Conservation (phyloP, 164 flowering plant genomes). For the Nymphaea thermarum region DNA sequence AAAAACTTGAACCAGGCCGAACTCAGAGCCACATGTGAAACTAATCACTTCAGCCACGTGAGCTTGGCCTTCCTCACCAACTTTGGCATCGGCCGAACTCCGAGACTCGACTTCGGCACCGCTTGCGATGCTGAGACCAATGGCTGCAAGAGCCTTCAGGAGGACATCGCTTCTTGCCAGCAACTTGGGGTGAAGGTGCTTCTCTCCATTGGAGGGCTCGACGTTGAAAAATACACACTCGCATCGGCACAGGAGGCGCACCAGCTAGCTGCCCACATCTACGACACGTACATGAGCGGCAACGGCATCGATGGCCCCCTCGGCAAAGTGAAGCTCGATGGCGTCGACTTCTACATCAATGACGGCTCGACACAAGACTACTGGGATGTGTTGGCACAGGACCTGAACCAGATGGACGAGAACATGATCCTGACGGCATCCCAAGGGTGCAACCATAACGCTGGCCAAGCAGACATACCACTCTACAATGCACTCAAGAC, state of each 20-base stretch:
- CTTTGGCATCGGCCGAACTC: slow-evolving; percentile 6
- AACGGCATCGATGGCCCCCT: slow-evolving; percentile 1
- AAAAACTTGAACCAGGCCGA: too few species aligned
- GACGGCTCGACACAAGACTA: slow-evolving; percentile 2
- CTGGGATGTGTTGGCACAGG: slow-evolving; percentile 7
- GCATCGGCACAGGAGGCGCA: slow-evolving; percentile 2
- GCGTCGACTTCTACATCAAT: slow-evolving; percentile 4
- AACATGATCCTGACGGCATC: slow-evolving; percentile 1
- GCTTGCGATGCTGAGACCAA: slow-evolving; percentile 1
- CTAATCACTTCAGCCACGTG: neutral
- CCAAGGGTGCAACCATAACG: slow-evolving; percentile 4
- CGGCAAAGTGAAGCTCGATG: slow-evolving; percentile 4
- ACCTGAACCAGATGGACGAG: slow-evolving; percentile 1
- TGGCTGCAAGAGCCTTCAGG: slow-evolving; percentile 3
- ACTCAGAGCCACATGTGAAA: too few species aligned
- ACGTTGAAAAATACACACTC: neutral
- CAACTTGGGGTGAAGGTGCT: slow-evolving; percentile 3
- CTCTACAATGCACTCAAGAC: slow-evolving; percentile 2
- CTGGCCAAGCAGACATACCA: slow-evolving; percentile 2
- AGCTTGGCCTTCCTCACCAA: slow-evolving; percentile 4
- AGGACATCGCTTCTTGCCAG: slow-evolving; percentile 4
- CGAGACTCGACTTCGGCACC: slow-evolving; percentile 4
- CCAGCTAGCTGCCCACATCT: slow-evolving; percentile 5
- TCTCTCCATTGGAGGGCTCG: slow-evolving; percentile 4
- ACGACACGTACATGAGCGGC: slow-evolving; percentile 4